Evolutionary conservation across 2,329 filamentous ascomycete species (phyloP).

Genomic region (Rhinocladiella similis): DNA sequence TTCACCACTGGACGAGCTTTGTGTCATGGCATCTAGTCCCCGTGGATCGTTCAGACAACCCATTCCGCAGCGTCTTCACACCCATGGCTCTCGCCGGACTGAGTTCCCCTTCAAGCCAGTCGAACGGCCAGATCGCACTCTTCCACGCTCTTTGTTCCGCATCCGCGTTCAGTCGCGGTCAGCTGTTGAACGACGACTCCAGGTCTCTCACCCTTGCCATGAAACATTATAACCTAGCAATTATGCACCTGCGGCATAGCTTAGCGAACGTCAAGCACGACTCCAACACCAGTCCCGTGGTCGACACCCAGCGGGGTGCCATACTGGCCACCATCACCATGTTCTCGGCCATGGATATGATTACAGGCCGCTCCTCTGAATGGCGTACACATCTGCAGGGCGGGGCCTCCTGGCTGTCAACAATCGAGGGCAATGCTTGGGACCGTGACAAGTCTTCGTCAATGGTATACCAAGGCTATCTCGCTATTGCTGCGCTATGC

Average conservation of each 20-base stretch:
- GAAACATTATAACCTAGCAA: constrained; percentile 33
- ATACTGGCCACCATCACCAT: constrained; percentile 26
- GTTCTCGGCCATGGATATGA: constrained; percentile 28
- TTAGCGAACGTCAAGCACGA: constrained; percentile 34
- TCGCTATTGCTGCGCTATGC: constrained; percentile 34
- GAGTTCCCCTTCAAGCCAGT: constrained; percentile 17
- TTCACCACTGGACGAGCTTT: constrained; percentile 35
- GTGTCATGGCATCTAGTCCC: constrained; percentile 34
- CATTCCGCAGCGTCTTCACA: constrained; percentile 33
- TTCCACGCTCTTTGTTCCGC: constrained; percentile 35
- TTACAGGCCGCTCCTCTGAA: constrained; percentile 24
- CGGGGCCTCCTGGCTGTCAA: constrained; percentile 29
- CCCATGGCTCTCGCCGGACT: constrained; percentile 24
- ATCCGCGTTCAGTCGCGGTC: constrained; percentile 33
- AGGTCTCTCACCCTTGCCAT: constrained; percentile 32
- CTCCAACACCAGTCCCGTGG: background rate
- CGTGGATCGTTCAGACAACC: constrained; percentile 33
- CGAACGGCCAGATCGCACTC: constrained; percentile 33
- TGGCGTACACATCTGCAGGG: constrained; percentile 32
- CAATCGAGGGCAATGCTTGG: constrained; percentile 17
- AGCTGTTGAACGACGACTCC: constrained; percentile 28
- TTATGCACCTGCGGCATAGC: constrained; percentile 34
- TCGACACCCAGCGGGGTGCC: constrained; percentile 20
- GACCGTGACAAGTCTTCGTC: constrained; percentile 19
- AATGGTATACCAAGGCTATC: constrained; percentile 33